phyloP scores from a whole-genome alignment of 2,329 filamentous ascomycete genomes.

The Xylariaceae sp. region DNA sequence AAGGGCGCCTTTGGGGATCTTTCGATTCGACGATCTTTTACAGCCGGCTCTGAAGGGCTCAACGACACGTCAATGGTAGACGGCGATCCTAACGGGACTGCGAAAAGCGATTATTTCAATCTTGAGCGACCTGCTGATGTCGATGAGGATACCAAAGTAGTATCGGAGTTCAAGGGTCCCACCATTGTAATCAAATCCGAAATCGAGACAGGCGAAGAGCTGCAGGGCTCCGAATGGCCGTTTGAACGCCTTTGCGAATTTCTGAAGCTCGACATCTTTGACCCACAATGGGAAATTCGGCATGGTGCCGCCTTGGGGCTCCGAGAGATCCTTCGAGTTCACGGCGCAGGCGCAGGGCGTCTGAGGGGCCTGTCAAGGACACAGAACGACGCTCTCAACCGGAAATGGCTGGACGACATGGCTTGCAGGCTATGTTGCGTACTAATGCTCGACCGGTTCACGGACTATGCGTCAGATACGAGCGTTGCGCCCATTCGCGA shows the following conservation, averaged over 20 bases:
- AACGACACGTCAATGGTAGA: slow-evolving; percentile 56
- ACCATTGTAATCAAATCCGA: slow-evolving; percentile 78
- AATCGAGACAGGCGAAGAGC: slow-evolving; percentile 70
- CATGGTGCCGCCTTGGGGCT: slow-evolving; percentile 95
- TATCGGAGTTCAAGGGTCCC: slow-evolving; percentile 91
- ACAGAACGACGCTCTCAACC: slow-evolving; percentile 77
- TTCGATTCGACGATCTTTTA: slow-evolving; percentile 61
- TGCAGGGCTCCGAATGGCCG: slow-evolving; percentile 84
- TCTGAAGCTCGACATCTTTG: slow-evolving; percentile 88
- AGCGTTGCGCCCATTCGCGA: slow-evolving; percentile 95
- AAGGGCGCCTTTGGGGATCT: slow-evolving; percentile 90
- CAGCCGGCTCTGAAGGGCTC: slow-evolving; percentile 56
- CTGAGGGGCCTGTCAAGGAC: slow-evolving; percentile 61
- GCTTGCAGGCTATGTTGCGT: slow-evolving; percentile 94
- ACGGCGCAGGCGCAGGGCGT: slow-evolving; percentile 83
- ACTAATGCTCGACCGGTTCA: slow-evolving; percentile 95
- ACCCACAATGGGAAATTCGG: slow-evolving; percentile 88
- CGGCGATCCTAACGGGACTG: slow-evolving; percentile 55
- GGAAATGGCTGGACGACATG: slow-evolving; percentile 86
- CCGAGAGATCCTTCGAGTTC: slow-evolving; percentile 85
- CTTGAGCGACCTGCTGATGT: slow-evolving; percentile 72
- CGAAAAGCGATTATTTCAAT: slow-evolving; percentile 81
- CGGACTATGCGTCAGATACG: slow-evolving; percentile 95
- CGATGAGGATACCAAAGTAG: slow-evolving; percentile 87
- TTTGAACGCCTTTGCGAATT: slow-evolving; percentile 93